These are phyloP conservation scores for Lactifluus pinguis DNA, from an alignment of 768 basidiomycete species.

Conservation along the genomic window DNA sequence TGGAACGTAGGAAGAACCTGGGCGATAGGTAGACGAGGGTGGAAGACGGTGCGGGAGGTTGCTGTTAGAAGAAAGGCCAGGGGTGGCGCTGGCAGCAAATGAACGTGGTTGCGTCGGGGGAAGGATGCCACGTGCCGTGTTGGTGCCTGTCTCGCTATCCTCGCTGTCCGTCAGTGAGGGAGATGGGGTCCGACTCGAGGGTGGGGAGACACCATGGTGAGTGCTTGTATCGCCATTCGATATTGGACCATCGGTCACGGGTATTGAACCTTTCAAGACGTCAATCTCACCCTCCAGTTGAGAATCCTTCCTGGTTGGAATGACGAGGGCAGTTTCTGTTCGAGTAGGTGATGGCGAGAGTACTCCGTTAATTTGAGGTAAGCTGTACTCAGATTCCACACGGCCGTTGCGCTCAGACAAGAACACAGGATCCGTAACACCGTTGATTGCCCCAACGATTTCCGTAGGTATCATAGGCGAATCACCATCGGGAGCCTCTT, in stretches of 20 bases:
- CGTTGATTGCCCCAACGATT: not conserved
- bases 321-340: not conserved
- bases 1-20: constrained; percentile 10
- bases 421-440: not conserved
- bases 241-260: not conserved
- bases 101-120: constrained; percentile 19
- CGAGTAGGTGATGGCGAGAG: not conserved
- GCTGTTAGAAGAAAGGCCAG: not conserved
- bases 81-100: not conserved
- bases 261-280: not conserved
- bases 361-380: not conserved
- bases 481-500: not conserved
- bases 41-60: constrained; percentile 11
- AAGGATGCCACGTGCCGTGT: not conserved
- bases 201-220: not conserved
- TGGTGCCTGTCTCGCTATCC: constrained; percentile 14
- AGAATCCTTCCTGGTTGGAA: not conserved
- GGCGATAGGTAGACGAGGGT: constrained; percentile 15
- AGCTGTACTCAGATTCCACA: not conserved
- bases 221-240: not conserved
- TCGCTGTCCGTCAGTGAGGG: constrained; percentile 8
- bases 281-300: not conserved
- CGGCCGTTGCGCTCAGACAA: not conserved
- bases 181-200: constrained; percentile 7
- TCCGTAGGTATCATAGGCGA: not conserved